A percentile compares a stretch with the other conserved stretches of the same genome.
Evolutionary conservation across 2,329 filamentous ascomycete species (phyloP).

Genomic region (Chrysoporthe deuterocubensis): DNA sequence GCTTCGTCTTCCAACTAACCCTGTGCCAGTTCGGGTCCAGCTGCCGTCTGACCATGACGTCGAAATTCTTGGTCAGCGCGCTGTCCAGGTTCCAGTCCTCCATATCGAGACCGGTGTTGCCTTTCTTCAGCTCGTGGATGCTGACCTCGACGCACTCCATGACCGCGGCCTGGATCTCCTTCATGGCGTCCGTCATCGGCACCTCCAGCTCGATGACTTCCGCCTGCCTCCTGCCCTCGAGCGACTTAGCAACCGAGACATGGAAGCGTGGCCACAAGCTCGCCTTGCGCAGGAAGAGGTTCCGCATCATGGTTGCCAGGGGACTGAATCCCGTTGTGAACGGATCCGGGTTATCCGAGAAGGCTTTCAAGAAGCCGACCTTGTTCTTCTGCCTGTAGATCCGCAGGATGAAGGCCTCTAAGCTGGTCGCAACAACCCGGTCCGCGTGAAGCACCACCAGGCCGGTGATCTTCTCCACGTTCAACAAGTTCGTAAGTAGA

Average conservation of each 20-base stretch:
- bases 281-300: slow-evolving; percentile 85
- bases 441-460: slow-evolving; percentile 89
- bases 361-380: slow-evolving; percentile 90
- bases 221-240: slow-evolving; percentile 90
- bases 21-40: slow-evolving; percentile 97
- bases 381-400: slow-evolving; percentile 97
- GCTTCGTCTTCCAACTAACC: slow-evolving; percentile 90
- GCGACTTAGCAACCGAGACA: slow-evolving; percentile 81
- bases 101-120: slow-evolving; percentile 88
- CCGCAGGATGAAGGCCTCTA: slow-evolving; percentile 93
- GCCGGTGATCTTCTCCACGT: slow-evolving; percentile 84
- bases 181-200: slow-evolving; percentile 93
- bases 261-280: slow-evolving; percentile 95
- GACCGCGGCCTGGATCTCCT: slow-evolving; percentile 88
- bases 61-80: slow-evolving; percentile 89
- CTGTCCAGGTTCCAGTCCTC: slow-evolving; percentile 97
- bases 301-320: slow-evolving; percentile 87
- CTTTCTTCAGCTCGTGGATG: slow-evolving; percentile 90
- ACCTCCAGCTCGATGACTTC: slow-evolving; percentile 98
- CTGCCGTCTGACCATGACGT: slow-evolving; percentile 84
- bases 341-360: slow-evolving; percentile 90
- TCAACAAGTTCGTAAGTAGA: slow-evolving; percentile 79
- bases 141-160: slow-evolving; percentile 96
- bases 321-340: slow-evolving; percentile 89
- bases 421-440: slow-evolving; percentile 79